These are phyloP conservation scores for Hypholoma fasciculare DNA, from an alignment of 768 basidiomycete species.

Conservation along the genomic window DNA sequence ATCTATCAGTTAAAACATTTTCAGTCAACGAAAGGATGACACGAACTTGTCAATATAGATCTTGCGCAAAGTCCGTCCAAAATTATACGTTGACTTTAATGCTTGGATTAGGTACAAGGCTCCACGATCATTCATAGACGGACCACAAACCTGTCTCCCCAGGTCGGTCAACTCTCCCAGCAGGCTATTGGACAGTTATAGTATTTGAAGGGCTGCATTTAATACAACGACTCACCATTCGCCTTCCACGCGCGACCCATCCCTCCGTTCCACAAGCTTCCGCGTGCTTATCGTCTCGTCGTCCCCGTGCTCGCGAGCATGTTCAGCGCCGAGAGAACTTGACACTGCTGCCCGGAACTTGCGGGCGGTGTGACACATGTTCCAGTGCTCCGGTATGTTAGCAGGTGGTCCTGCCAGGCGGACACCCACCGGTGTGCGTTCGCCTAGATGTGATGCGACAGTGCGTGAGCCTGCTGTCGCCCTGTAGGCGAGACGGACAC, in stretches of 20 bases:
- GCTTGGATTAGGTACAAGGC: not conserved
- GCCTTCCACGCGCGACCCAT: constrained; percentile 54
- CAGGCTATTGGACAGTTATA: constrained; percentile 40
- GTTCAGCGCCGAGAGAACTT: constrained; percentile 15
- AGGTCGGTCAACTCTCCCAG: constrained; percentile 73
- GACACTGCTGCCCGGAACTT: constrained; percentile 48
- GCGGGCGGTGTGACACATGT: constrained; percentile 57
- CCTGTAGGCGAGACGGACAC: constrained; percentile 17
- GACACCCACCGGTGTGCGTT: constrained; percentile 74
- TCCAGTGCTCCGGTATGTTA: constrained; percentile 69
- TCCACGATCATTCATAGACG: not conserved
- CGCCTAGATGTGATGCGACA: constrained; percentile 43
- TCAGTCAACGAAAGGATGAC: not conserved
- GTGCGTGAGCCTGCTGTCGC: not conserved
- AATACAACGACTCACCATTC: constrained; percentile 53
- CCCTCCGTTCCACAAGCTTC: constrained; percentile 53
- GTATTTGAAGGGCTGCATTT: not conserved
- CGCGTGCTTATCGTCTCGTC: constrained; percentile 36
- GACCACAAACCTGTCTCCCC: constrained; percentile 55
- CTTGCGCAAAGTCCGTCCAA: constrained; percentile 56
- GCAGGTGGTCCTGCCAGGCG: constrained; percentile 63
- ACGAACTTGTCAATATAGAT: constrained; percentile 68
- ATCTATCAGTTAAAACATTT: not conserved
- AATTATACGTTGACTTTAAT: constrained; percentile 62
- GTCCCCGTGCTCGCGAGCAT: not conserved